Percentiles rank a stretch among this genome's conserved stretches.
Evolutionary conservation across 805 yeast genomes (phyloP).

Genomic region (Candida schatavii): DNA sequence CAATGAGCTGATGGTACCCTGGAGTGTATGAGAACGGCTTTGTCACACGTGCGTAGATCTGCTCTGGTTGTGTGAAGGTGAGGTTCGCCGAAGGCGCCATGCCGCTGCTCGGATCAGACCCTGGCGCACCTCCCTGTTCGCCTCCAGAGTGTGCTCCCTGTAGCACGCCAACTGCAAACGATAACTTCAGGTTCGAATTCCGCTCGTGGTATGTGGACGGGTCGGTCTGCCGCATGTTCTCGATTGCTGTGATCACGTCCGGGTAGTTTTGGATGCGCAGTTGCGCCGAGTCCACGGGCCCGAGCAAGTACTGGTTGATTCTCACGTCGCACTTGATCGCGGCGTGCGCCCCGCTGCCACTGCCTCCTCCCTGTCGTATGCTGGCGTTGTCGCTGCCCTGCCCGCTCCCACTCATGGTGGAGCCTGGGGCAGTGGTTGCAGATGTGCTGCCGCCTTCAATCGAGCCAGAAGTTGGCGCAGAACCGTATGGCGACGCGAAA

Average conservation of each 20-base stretch:
- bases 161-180: conserved; percentile 47
- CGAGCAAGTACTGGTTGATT: conserved; percentile 69
- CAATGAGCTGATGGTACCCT: conserved; percentile 80
- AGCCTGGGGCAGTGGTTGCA: neutral
- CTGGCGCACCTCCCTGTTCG: conserved; percentile 3
- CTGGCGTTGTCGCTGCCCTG: neutral
- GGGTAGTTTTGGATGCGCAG: conserved; percentile 52
- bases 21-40: conserved; percentile 86
- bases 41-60: conserved; percentile 71
- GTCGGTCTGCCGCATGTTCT: conserved; percentile 34
- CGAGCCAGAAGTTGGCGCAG: neutral
- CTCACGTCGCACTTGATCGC: conserved; percentile 45
- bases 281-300: conserved; percentile 39
- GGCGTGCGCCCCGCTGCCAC: neutral
- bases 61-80: conserved; percentile 60
- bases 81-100: conserved; percentile 13
- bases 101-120: neutral
- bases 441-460: neutral
- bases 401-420: neutral
- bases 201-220: conserved; percentile 40
- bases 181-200: conserved; percentile 40
- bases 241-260: conserved; percentile 50
- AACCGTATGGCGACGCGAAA: neutral
- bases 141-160: conserved; percentile 7
- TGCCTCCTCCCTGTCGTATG: neutral